Percentiles rank a stretch among this genome's conserved stretches.
phyloP scores from a whole-genome alignment of 345 rosid genomes.

The Schrenkiella parvula region DNA sequence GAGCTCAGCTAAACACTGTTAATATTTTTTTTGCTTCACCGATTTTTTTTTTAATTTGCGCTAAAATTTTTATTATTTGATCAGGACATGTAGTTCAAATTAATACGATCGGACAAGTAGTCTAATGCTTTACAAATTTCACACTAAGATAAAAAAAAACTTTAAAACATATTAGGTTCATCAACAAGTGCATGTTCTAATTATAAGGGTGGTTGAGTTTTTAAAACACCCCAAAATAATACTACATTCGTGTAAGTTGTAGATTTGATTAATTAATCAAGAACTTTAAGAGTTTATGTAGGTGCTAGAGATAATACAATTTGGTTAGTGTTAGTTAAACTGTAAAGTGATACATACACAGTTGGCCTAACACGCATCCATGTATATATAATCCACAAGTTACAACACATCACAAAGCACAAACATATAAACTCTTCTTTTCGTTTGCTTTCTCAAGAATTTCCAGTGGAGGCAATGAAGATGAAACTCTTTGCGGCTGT shows the following conservation, averaged over 20 bases:
- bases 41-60: not conserved
- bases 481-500: conserved; percentile 21
- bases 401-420: not conserved
- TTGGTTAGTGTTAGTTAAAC: not conserved
- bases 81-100: not conserved
- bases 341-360: conserved; percentile 15
- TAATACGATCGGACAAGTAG: not conserved
- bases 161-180: not conserved
- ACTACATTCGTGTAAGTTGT: not conserved
- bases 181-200: too few species aligned
- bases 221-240: too few species aligned
- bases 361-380: not conserved
- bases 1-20: not conserved
- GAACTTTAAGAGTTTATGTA: not conserved
- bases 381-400: conserved; percentile 15
- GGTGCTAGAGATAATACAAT: not conserved
- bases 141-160: not conserved
- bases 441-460: conserved; percentile 3
- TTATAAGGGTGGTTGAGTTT: too few species aligned
- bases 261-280: not conserved
- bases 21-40: not conserved
- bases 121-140: not conserved
- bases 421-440: not conserved
- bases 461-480: conserved; percentile 22
- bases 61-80: not conserved